Evolutionary conservation across 129 eudicot species (phyloP), one percentile per base, ranked within the genome.

Genomic region (Arctium minus): DNA sequence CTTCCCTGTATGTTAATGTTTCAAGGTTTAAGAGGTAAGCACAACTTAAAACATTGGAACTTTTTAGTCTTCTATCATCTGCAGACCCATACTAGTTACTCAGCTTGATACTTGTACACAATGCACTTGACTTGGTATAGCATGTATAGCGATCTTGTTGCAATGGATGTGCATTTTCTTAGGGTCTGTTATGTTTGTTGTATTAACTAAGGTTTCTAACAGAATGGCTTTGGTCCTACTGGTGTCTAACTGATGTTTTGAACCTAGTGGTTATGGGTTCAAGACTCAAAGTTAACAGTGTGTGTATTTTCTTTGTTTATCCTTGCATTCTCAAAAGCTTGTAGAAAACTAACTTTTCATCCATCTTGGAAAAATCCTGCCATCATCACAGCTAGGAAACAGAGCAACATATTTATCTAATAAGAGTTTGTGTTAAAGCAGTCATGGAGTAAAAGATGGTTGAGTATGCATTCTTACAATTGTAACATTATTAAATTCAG

Each of bases 1-100:
- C 97, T 12, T 87, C 96, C 18, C 42, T 93, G 32, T 96, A 91
- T 84, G 88, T 90, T 81, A 93, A 96, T 53, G 70, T 94, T 78
- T 88, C 98, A 77, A 88, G 76, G 80, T 93, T 96, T 83, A 77
- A 74, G 79, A 96, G 96, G 99, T 93, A 87, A 60, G 75, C 67
- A 64, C 33, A 50, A 50, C 62, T 50, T 50, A 50, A 50, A 50
- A 50, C 5, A 12, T 13, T 50, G 18, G n/a, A 50, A 50, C 62
- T 15, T 46, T 46, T 6, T 40, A 40, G 46, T 50, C 18, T 50
- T 50, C 4, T 50, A 12, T 50, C 64, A 40, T 40, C 46, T 8
- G 7, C 46, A 40, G 46, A 40, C 9, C 46, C 46, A 6, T 7
- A 6, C 1, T 40, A 7, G 10, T 40, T 40, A 40, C 46, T 40